These are phyloP conservation scores for Jacaranda mimosifolia DNA, from an alignment of 257 asterid genomes.

Conservation along the genomic window DNA sequence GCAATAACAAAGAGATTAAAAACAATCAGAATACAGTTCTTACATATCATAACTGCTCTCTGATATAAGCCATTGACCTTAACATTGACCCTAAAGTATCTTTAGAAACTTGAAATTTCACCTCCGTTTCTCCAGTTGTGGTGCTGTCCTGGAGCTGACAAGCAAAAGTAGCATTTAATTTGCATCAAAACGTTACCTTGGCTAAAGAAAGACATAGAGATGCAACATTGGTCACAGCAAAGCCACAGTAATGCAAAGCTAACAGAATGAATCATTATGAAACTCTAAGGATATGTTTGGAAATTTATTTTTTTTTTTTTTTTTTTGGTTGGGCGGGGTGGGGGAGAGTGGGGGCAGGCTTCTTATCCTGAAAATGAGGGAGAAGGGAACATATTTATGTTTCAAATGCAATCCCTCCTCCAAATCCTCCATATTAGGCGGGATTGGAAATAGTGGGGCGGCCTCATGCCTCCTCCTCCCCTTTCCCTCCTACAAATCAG, in stretches of 20 bases:
- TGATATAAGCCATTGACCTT: constrained; percentile 80
- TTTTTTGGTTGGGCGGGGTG: background rate
- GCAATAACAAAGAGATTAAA: constrained; percentile 11
- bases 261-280: too few species aligned
- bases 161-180: constrained; percentile 28
- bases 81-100: constrained; percentile 80
- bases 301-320: background rate
- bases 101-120: constrained; percentile 85
- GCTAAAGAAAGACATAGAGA: constrained; percentile 1
- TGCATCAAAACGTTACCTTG: background rate
- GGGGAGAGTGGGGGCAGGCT: background rate
- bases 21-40: constrained; percentile 36
- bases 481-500: background rate
- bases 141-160: constrained; percentile 75
- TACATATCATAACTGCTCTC: constrained; percentile 75
- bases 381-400: too few species aligned
- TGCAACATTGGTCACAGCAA: background rate
- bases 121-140: constrained; percentile 73
- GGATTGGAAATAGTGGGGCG: background rate
- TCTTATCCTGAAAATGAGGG: too few species aligned
- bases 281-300: background rate
- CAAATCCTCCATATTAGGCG: background rate
- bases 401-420: too few species aligned
- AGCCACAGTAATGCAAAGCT: background rate
- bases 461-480: background rate